Evolutionary conservation across 345 rosid species (phyloP), one percentile per base, ranked within the genome.

Genomic region (Aquilaria malaccensis): DNA sequence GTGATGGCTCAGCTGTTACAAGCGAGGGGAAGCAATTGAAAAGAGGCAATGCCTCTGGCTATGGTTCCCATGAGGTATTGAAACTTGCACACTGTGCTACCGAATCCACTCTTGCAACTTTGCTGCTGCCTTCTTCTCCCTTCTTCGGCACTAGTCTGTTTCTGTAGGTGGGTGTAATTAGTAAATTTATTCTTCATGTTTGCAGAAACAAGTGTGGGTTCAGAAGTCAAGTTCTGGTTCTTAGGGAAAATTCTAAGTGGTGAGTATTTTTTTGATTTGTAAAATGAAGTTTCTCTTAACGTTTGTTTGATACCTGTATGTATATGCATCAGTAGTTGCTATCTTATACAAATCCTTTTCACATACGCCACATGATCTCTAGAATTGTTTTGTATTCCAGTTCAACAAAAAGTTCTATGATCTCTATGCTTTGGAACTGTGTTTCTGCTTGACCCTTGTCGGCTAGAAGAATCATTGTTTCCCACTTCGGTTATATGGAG

Each of bases 161-260:
- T 7, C 43, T 37, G 7, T 37, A 37, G 5, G 3, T 37, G 3
- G 7, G 3, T 37, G 43, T 3, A 37, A 37, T 37, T 37, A 37
- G 3, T 37, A 7, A 37, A 11, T 60, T 6, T n/a, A 2, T 49
- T 61, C 12, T 13, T 30, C 70, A 45, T 52, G 46, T 60, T 66
- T 71, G 71, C 76, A 84, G 89, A 84, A 81, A 70, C 85, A 76
- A 72, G 78, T 84, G 7, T 84, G 89, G 89, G 89, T 84, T 63
- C 89, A 81, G 67, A 83, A 83, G 76, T 75, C 82, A 14, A 67
- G 77, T 68, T 77, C 80, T 13, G 84, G 79, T 60, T 66, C 76
- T 62, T 77, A 72, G 69, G 45, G 67, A 62, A 46, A 22, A 30
- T 66, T 57, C 29, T 47, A 66, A 65, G 67, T 61, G 79, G 84